Base-by-base conservation (phyloP, 1,284 basidiomycete genomes). In the Trametes hirsuta region DNA sequence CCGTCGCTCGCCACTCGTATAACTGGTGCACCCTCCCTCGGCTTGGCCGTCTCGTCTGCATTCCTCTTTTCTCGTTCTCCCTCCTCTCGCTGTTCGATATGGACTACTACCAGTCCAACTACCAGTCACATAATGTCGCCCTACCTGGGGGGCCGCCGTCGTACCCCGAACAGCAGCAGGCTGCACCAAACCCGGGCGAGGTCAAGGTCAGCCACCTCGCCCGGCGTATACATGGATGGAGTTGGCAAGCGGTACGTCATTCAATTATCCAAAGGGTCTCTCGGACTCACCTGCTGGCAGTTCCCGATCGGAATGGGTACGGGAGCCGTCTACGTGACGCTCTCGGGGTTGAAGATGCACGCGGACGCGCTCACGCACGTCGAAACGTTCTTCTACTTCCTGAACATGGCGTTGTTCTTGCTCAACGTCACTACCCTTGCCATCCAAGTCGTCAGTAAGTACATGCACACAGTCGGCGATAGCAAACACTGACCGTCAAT, bases 281-380 rank as follows among this genome's bases (percentile, higher is more conserved):
- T 36, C 46, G 42, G 11, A 30, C 47, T 53, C 30, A 25, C 47
- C 42, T 57, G 30, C 57, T 35, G 12, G 1, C 45, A 82, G 80
- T 82, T 81, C 65, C 79, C 80, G 0, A 76, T 82, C 41, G 80
- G 80, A 34, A 81, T 81, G 79, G 80, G 80, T 34, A 81, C 80
- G 9, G 78, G 79, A 51, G 79, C 80, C 10, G 80, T 81, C 55
- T 81, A 81, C 66, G 76, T 81, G 22, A 76, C 78, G 5, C 70
- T 82, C 36, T 77, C 77, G 11, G 78, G 75, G 21, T 53, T 80
- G 45, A 77, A 77, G 63, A 64, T 71, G 35, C 79, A 74, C 40
- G 73, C 76, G 15, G 34, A 54, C 8, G 62, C 67, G 11, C 61
- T 80, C 44, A 76, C 71, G 9, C 66, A 64, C 24, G 67, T 80